Evolutionary conservation across 306 rosid species (phyloP).

Genomic region (Dryas alaskensis): DNA sequence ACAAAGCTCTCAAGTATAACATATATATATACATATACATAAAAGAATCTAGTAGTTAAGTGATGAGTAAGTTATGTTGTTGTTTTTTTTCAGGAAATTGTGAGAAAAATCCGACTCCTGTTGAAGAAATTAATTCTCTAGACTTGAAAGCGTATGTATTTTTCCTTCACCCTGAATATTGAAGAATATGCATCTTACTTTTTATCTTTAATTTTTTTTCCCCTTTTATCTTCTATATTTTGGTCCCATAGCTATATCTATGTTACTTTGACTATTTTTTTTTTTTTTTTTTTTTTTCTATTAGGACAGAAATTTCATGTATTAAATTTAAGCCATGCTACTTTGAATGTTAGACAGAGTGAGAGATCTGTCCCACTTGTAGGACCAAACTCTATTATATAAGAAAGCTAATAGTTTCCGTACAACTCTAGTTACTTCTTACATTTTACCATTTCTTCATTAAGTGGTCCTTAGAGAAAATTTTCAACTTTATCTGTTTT

Average conservation of each 20-base stretch:
- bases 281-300: not conserved
- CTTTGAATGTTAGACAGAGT: not conserved
- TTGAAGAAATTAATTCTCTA: conserved; percentile 61
- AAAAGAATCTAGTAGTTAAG: conserved; percentile 14
- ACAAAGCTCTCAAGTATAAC: not conserved
- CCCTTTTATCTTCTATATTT: conserved; percentile 1
- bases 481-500: no score
- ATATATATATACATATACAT: not conserved
- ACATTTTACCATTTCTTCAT: not conserved
- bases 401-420: not conserved
- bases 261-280: not conserved
- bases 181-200: not conserved
- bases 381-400: not conserved
- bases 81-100: conserved; percentile 51
- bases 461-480: not conserved
- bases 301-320: not conserved
- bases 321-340: not conserved
- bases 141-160: conserved; percentile 69
- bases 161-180: conserved; percentile 2
- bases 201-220: not conserved
- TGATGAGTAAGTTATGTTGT: conserved; percentile 15
- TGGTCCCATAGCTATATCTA: not conserved
- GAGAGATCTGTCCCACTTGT: not conserved
- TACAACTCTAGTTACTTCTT: not conserved
- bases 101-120: conserved; percentile 43